A percentile compares a stretch with the other conserved stretches of the same genome.
These are phyloP conservation scores for Aspergillus carbonarius DNA, from an alignment of 2,329 filamentous ascomycete species.

Conservation along the genomic window DNA sequence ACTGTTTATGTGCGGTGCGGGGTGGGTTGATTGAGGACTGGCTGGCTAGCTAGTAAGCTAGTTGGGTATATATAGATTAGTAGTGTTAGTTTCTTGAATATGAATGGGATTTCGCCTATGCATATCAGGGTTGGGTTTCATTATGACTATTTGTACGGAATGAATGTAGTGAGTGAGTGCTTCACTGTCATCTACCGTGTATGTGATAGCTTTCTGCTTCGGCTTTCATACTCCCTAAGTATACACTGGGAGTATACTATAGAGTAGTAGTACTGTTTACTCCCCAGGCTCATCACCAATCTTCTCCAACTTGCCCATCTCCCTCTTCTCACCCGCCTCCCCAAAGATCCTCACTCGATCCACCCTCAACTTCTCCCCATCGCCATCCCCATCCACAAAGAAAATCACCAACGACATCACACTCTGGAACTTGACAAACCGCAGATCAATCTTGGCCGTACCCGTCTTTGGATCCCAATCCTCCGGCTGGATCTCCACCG, in stretches of 20 bases:
- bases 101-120: no score
- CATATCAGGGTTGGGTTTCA: no score
- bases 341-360: conserved; percentile 67
- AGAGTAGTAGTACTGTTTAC: conserved; percentile 33
- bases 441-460: conserved; percentile 70
- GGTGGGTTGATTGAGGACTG: no score
- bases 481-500: conserved; percentile 67
- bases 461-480: conserved; percentile 78
- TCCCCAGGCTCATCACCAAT: conserved; percentile 72
- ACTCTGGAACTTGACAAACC: conserved; percentile 97
- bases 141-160: no score
- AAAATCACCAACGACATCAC: conserved; percentile 84
- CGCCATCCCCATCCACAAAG: conserved; percentile 79
- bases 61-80: no score
- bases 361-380: conserved; percentile 80
- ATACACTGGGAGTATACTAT: background rate
- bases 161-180: no score
- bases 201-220: background rate
- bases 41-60: no score
- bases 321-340: conserved; percentile 85
- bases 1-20: background rate
- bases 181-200: no score
- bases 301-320: conserved; percentile 95
- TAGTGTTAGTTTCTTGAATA: no score
- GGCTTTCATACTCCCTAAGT: no score